Conservation (phyloP, 768 basidiomycete genomes). For the Lyophyllum atratum region DNA sequence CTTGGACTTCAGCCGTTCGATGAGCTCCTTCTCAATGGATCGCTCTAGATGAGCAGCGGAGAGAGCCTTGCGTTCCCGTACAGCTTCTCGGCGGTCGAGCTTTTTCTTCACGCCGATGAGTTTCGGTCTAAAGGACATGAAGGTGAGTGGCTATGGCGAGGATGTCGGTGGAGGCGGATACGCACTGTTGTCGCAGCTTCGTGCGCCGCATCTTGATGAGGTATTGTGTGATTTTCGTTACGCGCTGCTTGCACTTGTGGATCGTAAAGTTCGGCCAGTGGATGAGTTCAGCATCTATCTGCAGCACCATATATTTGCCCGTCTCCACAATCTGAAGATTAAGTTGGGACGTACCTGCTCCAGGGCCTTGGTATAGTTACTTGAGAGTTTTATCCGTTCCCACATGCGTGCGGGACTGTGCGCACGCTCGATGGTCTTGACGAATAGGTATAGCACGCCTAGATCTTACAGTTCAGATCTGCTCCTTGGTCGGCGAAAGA, state of each 20-base stretch:
- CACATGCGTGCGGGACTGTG: constrained; percentile 97
- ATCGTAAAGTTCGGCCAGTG: constrained; percentile 98
- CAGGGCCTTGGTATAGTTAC: constrained; percentile 92
- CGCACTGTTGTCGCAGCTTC: constrained; percentile 84
- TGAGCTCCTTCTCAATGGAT: constrained; percentile 93
- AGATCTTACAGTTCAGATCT: neutral
- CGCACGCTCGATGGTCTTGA: constrained; percentile 97
- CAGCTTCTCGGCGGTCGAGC: constrained; percentile 88
- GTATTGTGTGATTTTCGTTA: constrained; percentile 99
- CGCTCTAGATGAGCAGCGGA: constrained; percentile 94
- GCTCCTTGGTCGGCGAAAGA: neutral
- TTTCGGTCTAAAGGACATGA: constrained; percentile 66
- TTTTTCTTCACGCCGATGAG: constrained; percentile 97
- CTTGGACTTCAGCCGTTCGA: constrained; percentile 93
- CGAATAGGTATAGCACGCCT: constrained; percentile 90
- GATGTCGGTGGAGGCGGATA: constrained; percentile 6
- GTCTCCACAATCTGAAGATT: neutral
- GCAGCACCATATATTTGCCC: neutral
- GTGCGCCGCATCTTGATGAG: constrained; percentile 97
- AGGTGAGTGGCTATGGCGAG: neutral
- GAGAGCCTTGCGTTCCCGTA: constrained; percentile 93
- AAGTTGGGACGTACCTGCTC: constrained; percentile 68
- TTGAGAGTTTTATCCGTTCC: constrained; percentile 92
- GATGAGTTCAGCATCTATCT: constrained; percentile 96
- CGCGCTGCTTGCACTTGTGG: constrained; percentile 98